phyloP scores from a whole-genome alignment of 1,284 basidiomycete genomes.

The Phylloboletellus chloephorus region DNA sequence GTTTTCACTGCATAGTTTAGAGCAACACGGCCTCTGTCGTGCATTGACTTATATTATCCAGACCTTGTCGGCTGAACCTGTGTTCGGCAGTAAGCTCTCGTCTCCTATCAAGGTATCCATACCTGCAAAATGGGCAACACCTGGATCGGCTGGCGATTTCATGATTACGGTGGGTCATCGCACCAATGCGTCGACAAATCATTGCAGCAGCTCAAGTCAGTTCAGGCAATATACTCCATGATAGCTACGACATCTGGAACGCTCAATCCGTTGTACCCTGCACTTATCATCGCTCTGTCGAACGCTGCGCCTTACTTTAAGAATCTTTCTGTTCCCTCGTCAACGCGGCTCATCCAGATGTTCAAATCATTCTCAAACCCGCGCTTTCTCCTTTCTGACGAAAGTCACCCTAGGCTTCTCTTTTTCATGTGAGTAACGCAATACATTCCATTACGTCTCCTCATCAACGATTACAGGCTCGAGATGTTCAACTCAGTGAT shows the following conservation, averaged over 20 bases:
- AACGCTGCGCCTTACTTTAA: constrained; percentile 86
- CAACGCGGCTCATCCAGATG: constrained; percentile 79
- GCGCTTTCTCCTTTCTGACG: constrained; percentile 84
- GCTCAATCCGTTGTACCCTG: constrained; percentile 83
- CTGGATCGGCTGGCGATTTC: constrained; percentile 80
- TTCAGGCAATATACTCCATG: constrained; percentile 81
- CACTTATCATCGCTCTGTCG: constrained; percentile 83
- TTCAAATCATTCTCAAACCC: constrained; percentile 89
- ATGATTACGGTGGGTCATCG: constrained; percentile 67
- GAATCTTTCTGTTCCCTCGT: constrained; percentile 75
- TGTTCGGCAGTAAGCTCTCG: constrained; percentile 67
- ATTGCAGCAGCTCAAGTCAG: constrained; percentile 10
- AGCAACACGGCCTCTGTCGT: constrained; percentile 87
- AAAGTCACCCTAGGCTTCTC: constrained; percentile 86
- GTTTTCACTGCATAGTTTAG: constrained; percentile 36
- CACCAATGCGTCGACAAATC: not conserved
- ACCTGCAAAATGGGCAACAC: constrained; percentile 68
- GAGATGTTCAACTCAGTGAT: constrained; percentile 88
- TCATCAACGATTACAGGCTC: constrained; percentile 48
- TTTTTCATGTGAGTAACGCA: constrained; percentile 72
- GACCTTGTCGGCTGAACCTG: constrained; percentile 78
- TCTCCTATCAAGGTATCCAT: constrained; percentile 58
- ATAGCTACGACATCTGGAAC: constrained; percentile 81
- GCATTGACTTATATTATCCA: constrained; percentile 90
- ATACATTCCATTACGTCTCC: not conserved